Conservation (phyloP, 805 yeast genomes). For the Huiozyma naganishii region DNA sequence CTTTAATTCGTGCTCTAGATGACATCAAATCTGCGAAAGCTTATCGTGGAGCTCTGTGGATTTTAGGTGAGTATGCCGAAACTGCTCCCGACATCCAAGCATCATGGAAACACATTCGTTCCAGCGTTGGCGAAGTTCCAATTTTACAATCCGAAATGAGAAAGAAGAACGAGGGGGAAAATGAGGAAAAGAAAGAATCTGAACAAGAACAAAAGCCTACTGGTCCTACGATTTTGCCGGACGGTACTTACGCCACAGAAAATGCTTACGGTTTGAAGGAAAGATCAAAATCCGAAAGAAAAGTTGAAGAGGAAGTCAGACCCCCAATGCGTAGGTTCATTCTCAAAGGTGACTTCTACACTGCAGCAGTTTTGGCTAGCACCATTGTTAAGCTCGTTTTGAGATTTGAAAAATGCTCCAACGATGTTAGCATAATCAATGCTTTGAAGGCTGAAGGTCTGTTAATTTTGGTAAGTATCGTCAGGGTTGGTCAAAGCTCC, state of each 20-base stretch:
- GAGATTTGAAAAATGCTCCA: conserved; percentile 51
- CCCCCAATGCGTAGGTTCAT: conserved; percentile 78
- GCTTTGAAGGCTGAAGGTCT: conserved; percentile 92
- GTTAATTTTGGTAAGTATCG: conserved; percentile 80
- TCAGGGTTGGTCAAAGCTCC: conserved; percentile 74
- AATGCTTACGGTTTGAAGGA: conserved; percentile 78
- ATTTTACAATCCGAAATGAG: conserved; percentile 64
- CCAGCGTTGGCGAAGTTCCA: conserved; percentile 84
- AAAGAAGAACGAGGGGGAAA: conserved; percentile 29
- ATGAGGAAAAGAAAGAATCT: conserved; percentile 21
- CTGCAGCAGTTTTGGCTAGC: conserved; percentile 78
- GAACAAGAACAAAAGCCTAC: conserved; percentile 24
- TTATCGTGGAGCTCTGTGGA: conserved; percentile 90
- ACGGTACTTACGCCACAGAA: conserved; percentile 97
- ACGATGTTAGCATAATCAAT: conserved; percentile 50
- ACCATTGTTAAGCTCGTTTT: conserved; percentile 81
- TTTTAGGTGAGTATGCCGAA: conserved; percentile 81
- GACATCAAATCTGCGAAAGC: conserved; percentile 79
- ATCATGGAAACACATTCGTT: conserved; percentile 80
- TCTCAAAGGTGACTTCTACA: conserved; percentile 79
- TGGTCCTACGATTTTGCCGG: conserved; percentile 88
- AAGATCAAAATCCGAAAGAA: conserved; percentile 65
- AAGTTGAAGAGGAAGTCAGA: conserved; percentile 35
- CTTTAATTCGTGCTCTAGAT: conserved; percentile 52
- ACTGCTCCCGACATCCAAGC: conserved; percentile 62